phyloP scores from a whole-genome alignment of 2,329 filamentous ascomycete genomes.

The Chalara sp. region DNA sequence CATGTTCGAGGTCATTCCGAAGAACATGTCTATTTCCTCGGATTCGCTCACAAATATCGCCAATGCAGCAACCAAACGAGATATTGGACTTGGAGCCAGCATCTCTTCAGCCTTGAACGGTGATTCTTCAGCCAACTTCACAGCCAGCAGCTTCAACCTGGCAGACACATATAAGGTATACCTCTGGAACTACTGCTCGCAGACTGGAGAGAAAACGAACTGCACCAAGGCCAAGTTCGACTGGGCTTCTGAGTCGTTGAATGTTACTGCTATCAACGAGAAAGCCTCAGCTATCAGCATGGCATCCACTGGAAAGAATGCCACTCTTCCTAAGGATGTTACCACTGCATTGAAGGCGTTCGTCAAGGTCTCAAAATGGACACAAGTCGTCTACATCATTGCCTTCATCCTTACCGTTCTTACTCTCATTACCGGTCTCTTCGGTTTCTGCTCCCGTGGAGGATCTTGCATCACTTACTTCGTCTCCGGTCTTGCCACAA shows the following conservation, averaged over 20 bases:
- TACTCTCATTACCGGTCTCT: conserved; percentile 72
- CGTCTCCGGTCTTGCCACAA: conserved; percentile 55
- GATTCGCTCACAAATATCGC: conserved; percentile 17
- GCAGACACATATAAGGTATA: conserved; percentile 73
- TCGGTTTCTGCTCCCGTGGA: conserved; percentile 75
- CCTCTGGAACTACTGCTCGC: conserved; percentile 82
- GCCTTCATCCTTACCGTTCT: conserved; percentile 62
- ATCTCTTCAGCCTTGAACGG: conserved; percentile 25
- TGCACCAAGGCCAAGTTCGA: conserved; percentile 68
- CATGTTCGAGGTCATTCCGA: conserved; percentile 55
- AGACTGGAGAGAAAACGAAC: conserved; percentile 38
- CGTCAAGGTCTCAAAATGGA: conserved; percentile 69
- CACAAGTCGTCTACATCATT: conserved; percentile 73
- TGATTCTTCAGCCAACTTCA: conserved; percentile 40
- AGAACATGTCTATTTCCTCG: conserved; percentile 41
- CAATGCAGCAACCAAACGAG: conserved; percentile 5
- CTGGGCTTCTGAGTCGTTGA: conserved; percentile 70
- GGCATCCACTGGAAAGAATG: conserved; percentile 38
- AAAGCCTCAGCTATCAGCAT: conserved; percentile 35
- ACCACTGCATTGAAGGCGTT: conserved; percentile 65
- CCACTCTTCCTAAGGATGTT: conserved; percentile 62
- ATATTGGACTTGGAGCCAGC: conserved; percentile 5
- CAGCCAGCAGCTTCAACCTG: conserved; percentile 47
- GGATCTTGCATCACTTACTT: conserved; percentile 80
- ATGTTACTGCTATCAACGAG: conserved; percentile 51